These are phyloP conservation scores for Pseudogymnoascus sp. DNA, from an alignment of 2,329 filamentous ascomycete species.

Conservation along the genomic window DNA sequence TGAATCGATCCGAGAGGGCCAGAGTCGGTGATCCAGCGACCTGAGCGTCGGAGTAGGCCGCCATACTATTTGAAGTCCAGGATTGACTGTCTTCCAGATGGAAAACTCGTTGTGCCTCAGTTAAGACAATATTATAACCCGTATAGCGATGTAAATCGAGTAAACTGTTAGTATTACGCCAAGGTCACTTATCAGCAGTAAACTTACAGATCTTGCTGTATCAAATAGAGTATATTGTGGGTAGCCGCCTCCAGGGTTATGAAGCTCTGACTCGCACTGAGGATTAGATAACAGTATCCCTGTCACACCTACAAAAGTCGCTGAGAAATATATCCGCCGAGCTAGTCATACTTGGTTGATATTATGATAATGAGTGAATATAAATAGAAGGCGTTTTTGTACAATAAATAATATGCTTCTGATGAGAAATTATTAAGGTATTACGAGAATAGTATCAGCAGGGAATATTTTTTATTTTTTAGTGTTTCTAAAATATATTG, in stretches of 20 bases:
- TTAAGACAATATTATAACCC: too few species aligned
- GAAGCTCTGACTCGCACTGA: neutral
- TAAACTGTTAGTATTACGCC: too few species aligned
- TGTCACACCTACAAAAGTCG: neutral
- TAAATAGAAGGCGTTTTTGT: neutral
- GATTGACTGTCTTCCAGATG: neutral
- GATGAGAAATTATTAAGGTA: neutral
- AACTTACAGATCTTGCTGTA: too few species aligned
- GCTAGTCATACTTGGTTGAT: neutral
- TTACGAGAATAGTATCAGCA: neutral
- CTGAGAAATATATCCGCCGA: neutral
- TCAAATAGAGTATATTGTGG: too few species aligned
- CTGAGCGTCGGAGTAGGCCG: neutral
- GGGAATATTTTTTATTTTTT: neutral
- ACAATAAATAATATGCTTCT: neutral
- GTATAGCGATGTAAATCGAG: too few species aligned
- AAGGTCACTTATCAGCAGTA: too few species aligned
- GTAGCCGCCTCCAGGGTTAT: too few species aligned
- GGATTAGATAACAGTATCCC: neutral
- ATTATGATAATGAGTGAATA: neutral
- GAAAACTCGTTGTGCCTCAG: too few species aligned
- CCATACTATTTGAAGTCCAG: neutral
- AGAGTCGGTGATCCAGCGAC: neutral
- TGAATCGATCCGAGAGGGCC: constrained; percentile 49
- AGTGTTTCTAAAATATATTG: neutral